A percentile compares a stretch with the other conserved stretches of the same genome.
Conservation (phyloP, 2,329 filamentous ascomycete species). For the Aspergillus chevalieri region DNA sequence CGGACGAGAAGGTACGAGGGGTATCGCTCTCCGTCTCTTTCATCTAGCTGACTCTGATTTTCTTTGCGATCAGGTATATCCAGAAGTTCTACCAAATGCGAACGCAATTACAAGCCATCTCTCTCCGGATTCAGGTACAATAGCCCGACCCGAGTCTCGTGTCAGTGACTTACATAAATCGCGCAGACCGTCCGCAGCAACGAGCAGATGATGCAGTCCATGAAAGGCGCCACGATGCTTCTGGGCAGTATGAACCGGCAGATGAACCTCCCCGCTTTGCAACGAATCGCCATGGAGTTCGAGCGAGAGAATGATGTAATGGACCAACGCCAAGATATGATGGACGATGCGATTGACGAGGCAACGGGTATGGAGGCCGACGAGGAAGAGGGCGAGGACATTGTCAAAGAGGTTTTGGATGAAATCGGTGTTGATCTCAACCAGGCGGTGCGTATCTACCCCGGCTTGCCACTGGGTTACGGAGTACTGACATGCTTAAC, state of each 20-base stretch:
- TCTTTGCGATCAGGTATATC: conserved; percentile 62
- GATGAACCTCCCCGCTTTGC: conserved; percentile 93
- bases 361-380: conserved; percentile 76
- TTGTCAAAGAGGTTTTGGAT: conserved; percentile 92
- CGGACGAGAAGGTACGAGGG: conserved; percentile 66
- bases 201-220: conserved; percentile 99
- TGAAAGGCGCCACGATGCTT: conserved; percentile 93
- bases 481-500: conserved; percentile 15
- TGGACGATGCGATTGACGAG: conserved; percentile 98
- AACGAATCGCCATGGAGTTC: conserved; percentile 98
- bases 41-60: background rate
- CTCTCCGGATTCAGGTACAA: conserved; percentile 79
- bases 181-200: conserved; percentile 88
- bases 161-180: conserved; percentile 6
- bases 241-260: conserved; percentile 94
- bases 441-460: conserved; percentile 64
- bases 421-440: conserved; percentile 94
- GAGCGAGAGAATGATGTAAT: conserved; percentile 98
- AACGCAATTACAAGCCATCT: conserved; percentile 94
- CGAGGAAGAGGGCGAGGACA: conserved; percentile 93
- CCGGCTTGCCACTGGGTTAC: background rate
- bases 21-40: background rate
- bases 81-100: conserved; percentile 99
- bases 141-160: background rate
- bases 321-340: conserved; percentile 98